Conservation (phyloP, 164 flowering plant species). For the Santalum album region DNA sequence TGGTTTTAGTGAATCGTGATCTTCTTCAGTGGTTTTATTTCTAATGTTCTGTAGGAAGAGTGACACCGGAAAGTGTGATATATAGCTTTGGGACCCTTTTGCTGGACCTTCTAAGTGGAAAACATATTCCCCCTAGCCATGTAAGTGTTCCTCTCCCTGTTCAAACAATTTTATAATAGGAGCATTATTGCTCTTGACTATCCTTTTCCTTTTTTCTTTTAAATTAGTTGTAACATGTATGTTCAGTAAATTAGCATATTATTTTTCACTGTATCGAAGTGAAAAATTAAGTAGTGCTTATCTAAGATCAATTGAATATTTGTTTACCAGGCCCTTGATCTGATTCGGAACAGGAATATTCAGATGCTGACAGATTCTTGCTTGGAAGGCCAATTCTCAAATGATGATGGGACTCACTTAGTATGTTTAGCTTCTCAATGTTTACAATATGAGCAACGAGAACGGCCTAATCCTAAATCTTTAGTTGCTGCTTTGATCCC, state of each 20-base stretch:
- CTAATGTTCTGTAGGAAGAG: slow-evolving; percentile 51
- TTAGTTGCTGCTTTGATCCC: slow-evolving; percentile 34
- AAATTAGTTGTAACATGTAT: too few species aligned
- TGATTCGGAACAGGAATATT: slow-evolving; percentile 42
- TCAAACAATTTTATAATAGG: background rate
- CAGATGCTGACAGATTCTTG: slow-evolving; percentile 44
- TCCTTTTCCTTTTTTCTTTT: background rate
- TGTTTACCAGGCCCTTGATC: slow-evolving; percentile 41
- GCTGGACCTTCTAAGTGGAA: slow-evolving; percentile 94
- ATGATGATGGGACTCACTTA: slow-evolving; percentile 42
- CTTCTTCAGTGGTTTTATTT: too few species aligned
- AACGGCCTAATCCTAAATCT: slow-evolving; percentile 44
- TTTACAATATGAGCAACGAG: slow-evolving; percentile 49
- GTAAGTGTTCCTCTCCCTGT: slow-evolving; percentile 34
- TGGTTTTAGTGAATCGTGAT: too few species aligned
- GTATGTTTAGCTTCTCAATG: slow-evolving; percentile 50
- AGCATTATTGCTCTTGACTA: background rate
- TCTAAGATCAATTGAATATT: background rate
- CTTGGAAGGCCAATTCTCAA: slow-evolving; percentile 45
- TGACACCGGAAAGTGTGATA: slow-evolving; percentile 89
- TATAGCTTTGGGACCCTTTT: slow-evolving; percentile 93
- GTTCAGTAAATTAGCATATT: too few species aligned
- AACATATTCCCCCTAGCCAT: slow-evolving; percentile 97
- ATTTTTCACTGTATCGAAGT: too few species aligned
- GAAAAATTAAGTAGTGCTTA: too few species aligned